Conservation (phyloP, 1,284 basidiomycete genomes). For the Cryptococcus sp. region DNA sequence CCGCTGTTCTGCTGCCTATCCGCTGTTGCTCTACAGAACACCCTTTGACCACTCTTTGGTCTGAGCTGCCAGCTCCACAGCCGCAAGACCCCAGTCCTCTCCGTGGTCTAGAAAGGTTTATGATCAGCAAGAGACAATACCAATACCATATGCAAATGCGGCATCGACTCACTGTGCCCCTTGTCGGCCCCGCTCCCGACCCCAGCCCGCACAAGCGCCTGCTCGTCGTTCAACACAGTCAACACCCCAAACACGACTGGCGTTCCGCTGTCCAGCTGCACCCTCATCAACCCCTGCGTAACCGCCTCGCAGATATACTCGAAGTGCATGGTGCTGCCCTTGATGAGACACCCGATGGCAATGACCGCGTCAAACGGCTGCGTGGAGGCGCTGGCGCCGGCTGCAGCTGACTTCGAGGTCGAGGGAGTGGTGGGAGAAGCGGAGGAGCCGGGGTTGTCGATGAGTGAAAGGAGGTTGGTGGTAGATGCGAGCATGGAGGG, state of each 20-base stretch:
- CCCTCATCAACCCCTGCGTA: constrained; percentile 86
- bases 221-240: constrained; percentile 88
- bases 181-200: constrained; percentile 53
- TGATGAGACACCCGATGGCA: constrained; percentile 95
- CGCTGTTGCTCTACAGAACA: constrained; percentile 5
- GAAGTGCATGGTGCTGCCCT: constrained; percentile 95
- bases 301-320: constrained; percentile 97
- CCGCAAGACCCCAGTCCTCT: constrained; percentile 92
- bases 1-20: not conserved
- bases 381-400: constrained; percentile 52
- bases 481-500: constrained; percentile 45
- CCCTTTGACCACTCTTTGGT: constrained; percentile 71
- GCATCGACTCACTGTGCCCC: constrained; percentile 48
- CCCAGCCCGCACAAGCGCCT: constrained; percentile 89
- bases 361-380: constrained; percentile 90
- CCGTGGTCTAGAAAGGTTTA: constrained; percentile 60
- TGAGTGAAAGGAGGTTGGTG: constrained; percentile 61
- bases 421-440: constrained; percentile 46
- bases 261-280: constrained; percentile 88
- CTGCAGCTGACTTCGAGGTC: constrained; percentile 47
- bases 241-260: constrained; percentile 96
- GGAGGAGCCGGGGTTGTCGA: constrained; percentile 56
- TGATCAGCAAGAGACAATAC: not conserved
- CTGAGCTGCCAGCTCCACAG: constrained; percentile 84
- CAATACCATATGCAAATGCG: not conserved